Evolutionary conservation across 257 asterid genomes (phyloP), one percentile per base, ranked within the genome.

Genomic region (Euphrasia confusa): DNA sequence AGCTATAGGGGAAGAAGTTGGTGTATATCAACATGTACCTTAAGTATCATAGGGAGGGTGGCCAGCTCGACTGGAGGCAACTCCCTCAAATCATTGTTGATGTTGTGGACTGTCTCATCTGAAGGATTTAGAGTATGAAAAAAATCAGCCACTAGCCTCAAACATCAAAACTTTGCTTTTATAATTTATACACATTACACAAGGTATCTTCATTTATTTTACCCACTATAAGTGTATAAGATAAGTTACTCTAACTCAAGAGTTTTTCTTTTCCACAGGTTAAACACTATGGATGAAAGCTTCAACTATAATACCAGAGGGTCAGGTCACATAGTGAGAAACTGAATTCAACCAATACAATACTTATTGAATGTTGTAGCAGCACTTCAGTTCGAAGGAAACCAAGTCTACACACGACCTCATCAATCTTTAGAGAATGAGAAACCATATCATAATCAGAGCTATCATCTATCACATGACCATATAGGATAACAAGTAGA

Each of bases 61-160:
- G 99, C 82, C 65, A 93, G 74, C 75, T 87, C 99, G 70, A 93
- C 94, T 32, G 91, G 83, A 60, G 97, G 97, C 81, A 93, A 83
- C 84, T 93, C 95, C 83, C 86, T 81, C 80, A 93, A 67, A 72
- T 89, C 95, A 69, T 72, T 83, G 67, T 75, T 83, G 77, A 84
- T 76, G 61, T 72, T 87, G 74, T 83, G 83, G 76, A 78, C 89
- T 47, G 88, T 71, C 60, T 84, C 97, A 74, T 76, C 97, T 93
- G 85, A 72, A 78, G 54, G 70, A 13, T 48, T 15, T 14, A 61
- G 67, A 32, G 8, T 61, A 26, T 7, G 60, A 62, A 60, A 62
- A 60, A 62, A 93, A 10, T 14, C 59, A 81, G 42, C 42, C 42
- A 37, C 42, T 37, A 37, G 3, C 42, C 11, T 37, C 42, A 37